These are phyloP conservation scores for Cercospora berteroae DNA, from an alignment of 2,329 filamentous ascomycete species.

Conservation along the genomic window DNA sequence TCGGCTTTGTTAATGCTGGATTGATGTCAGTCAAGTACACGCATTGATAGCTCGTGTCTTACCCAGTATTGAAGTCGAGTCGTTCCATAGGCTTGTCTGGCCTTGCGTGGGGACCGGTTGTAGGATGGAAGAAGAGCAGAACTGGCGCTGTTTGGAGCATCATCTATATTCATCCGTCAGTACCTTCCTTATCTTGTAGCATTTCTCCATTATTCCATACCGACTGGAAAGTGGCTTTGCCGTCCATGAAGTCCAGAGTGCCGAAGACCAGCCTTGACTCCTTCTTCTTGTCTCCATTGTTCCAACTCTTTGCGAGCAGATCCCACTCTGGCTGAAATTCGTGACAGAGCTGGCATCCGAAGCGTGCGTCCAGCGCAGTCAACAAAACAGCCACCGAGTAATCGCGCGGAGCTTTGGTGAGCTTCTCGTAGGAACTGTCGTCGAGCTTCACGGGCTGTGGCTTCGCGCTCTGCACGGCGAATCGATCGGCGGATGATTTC, in stretches of 20 bases:
- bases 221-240: constrained; percentile 80
- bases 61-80: constrained; percentile 85
- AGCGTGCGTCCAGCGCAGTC: constrained; percentile 80
- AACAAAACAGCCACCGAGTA: constrained; percentile 80
- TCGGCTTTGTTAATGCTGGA: constrained; percentile 71
- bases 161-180: constrained; percentile 58
- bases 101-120: constrained; percentile 74
- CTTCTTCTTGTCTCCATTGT: constrained; percentile 73
- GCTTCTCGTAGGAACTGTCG: constrained; percentile 69
- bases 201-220: constrained; percentile 51
- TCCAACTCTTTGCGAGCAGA: constrained; percentile 80
- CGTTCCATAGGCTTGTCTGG: constrained; percentile 66
- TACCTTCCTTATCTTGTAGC: not conserved
- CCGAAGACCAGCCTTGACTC: constrained; percentile 74
- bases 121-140: constrained; percentile 82
- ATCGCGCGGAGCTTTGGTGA: constrained; percentile 76
- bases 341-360: constrained; percentile 79
- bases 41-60: constrained; percentile 36
- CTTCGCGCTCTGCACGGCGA: constrained; percentile 68
- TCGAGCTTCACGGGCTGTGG: constrained; percentile 74
- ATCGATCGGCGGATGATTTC: constrained; percentile 58
- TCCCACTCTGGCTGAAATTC: constrained; percentile 97
- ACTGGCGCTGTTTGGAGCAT: constrained; percentile 92
- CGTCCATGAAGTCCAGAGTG: constrained; percentile 83
- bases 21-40: not conserved